Percentiles rank a stretch among this genome's conserved stretches.
These are phyloP conservation scores for Hymenoscyphus albidus DNA, from an alignment of 2,329 filamentous ascomycete species.

Conservation along the genomic window DNA sequence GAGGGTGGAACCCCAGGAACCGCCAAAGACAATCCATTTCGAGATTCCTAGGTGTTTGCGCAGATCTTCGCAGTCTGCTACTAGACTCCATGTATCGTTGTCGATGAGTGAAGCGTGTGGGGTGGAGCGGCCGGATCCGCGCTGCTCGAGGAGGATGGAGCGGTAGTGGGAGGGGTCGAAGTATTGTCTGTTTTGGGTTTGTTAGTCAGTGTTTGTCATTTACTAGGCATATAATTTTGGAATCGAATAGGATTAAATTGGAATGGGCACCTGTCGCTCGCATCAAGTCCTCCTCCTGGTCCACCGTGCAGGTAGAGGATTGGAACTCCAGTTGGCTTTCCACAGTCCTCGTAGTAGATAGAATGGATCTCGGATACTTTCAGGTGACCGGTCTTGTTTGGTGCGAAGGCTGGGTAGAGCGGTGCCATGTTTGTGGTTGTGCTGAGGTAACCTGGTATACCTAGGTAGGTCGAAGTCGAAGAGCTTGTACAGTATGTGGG, in stretches of 20 bases:
- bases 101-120: slow-evolving; percentile 40
- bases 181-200: slow-evolving; percentile 38
- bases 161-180: slow-evolving; percentile 44
- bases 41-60: slow-evolving; percentile 40
- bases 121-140: slow-evolving; percentile 42
- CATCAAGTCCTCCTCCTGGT: slow-evolving; percentile 38
- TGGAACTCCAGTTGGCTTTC: slow-evolving; percentile 27
- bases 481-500: background rate
- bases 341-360: slow-evolving; percentile 33
- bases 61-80: slow-evolving; percentile 44
- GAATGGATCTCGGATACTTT: slow-evolving; percentile 30
- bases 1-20: slow-evolving; percentile 46
- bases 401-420: slow-evolving; percentile 26
- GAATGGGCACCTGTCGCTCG: slow-evolving; percentile 37
- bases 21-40: slow-evolving; percentile 47
- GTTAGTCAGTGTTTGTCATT: background rate
- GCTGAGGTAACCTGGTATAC: background rate
- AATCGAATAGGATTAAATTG: background rate
- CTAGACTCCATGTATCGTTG: slow-evolving; percentile 44
- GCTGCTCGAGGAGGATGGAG: slow-evolving; percentile 45
- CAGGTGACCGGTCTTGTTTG: slow-evolving; percentile 29
- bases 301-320: slow-evolving; percentile 45
- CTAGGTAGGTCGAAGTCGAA: too few relatives aligned
- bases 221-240: background rate
- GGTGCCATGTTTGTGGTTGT: slow-evolving; percentile 26